Conservation (phyloP, 2,329 filamentous ascomycete species). For the Hyphodiscus sp. region DNA sequence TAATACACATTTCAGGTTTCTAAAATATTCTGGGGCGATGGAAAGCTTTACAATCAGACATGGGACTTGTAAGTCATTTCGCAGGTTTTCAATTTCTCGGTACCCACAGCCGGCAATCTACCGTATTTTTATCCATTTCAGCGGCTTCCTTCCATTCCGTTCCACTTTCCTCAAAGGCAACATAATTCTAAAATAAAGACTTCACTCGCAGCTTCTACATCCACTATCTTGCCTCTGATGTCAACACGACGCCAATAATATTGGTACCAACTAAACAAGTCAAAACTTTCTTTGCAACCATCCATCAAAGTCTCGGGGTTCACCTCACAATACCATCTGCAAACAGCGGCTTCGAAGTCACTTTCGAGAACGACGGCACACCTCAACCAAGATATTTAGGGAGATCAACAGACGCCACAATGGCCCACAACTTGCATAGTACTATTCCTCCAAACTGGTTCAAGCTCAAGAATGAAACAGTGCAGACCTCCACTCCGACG, state of each 20-base stretch:
- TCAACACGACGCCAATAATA: slow-evolving; percentile 48
- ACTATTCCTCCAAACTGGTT: slow-evolving; percentile 28
- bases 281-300: slow-evolving; percentile 52
- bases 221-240: slow-evolving; percentile 41
- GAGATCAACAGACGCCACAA: slow-evolving; percentile 40
- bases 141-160: too few relatives aligned
- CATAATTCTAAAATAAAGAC: not conserved
- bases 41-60: slow-evolving; percentile 49
- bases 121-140: not conserved
- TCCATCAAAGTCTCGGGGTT: slow-evolving; percentile 54
- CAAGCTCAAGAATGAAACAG: slow-evolving; percentile 24
- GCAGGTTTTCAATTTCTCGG: not conserved
- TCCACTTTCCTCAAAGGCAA: not conserved
- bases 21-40: slow-evolving; percentile 46
- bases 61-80: slow-evolving; percentile 68
- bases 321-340: slow-evolving; percentile 52
- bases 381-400: slow-evolving; percentile 65
- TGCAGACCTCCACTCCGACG: slow-evolving; percentile 26
- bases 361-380: slow-evolving; percentile 53
- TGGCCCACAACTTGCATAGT: slow-evolving; percentile 16
- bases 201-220: slow-evolving; percentile 56
- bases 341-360: slow-evolving; percentile 49
- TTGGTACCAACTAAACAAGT: slow-evolving; percentile 65
- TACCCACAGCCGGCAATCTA: not conserved
- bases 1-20: slow-evolving; percentile 18